Conservation (phyloP, 257 asterid genomes). For the Gentiana dahurica region DNA sequence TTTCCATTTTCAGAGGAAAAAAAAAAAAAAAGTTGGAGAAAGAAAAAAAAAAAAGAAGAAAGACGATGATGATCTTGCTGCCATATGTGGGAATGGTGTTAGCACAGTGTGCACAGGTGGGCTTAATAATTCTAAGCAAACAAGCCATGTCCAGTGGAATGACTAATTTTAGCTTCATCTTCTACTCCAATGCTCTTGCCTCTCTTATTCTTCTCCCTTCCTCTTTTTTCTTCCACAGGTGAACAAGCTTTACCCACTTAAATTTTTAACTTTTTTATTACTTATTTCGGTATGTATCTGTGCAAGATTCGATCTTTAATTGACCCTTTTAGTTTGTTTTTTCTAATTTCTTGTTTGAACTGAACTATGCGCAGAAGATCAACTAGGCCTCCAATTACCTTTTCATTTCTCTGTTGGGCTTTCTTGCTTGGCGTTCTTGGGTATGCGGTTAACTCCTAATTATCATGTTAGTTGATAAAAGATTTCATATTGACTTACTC, state of each 20-base stretch:
- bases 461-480: not conserved
- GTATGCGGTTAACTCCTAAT: conserved; percentile 28
- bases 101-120: conserved; percentile 64
- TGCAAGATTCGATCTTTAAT: no score
- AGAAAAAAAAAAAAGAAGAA: conserved; percentile 1
- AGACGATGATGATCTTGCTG: conserved; percentile 26
- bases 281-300: not conserved
- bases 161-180: conserved; percentile 69
- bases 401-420: conserved; percentile 43
- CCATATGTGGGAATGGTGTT: conserved; percentile 70
- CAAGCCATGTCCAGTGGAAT: conserved; percentile 71
- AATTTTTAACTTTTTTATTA: not conserved
- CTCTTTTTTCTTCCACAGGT: conserved; percentile 69
- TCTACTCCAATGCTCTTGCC: conserved; percentile 86
- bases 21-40: not conserved
- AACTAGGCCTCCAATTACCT: conserved; percentile 48
- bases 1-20: not conserved
- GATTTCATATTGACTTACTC: not conserved
- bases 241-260: not conserved
- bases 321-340: not conserved
- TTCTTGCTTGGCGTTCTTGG: conserved; percentile 74
- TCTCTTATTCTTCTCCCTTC: conserved; percentile 71
- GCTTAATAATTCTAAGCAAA: conserved; percentile 61
- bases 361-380: conserved; percentile 41
- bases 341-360: not conserved